Percentiles rank a stretch among this genome's conserved stretches.
Evolutionary conservation across 257 asterid genomes (phyloP).

Genomic region (Paulownia fortunei): DNA sequence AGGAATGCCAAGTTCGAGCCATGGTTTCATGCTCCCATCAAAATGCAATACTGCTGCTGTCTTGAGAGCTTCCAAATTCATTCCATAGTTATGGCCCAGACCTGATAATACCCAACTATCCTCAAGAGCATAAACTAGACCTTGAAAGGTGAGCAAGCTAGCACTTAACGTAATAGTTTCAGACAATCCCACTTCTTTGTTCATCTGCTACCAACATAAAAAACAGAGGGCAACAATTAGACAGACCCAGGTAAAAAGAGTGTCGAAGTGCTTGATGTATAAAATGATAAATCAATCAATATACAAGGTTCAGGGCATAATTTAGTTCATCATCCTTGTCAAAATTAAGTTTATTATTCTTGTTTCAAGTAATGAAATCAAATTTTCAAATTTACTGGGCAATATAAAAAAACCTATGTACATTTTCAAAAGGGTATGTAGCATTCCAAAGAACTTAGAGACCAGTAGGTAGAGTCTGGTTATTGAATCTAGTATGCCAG

Average conservation of each 20-base stretch:
- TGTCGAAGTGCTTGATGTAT: not conserved
- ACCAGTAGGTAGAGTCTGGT: not conserved
- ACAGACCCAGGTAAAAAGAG: slow-evolving; percentile 9
- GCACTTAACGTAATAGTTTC: slow-evolving; percentile 66
- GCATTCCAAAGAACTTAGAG: not conserved
- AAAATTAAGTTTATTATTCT: not conserved
- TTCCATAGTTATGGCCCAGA: slow-evolving; percentile 79
- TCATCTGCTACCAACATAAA: slow-evolving; percentile 53
- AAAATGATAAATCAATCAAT: slow-evolving; percentile 14
- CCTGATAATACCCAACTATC: slow-evolving; percentile 84
- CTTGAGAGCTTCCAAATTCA: slow-evolving; percentile 47
- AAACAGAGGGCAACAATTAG: slow-evolving; percentile 22
- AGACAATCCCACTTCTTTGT: slow-evolving; percentile 46
- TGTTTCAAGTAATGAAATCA: not conserved
- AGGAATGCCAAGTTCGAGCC: slow-evolving; percentile 96
- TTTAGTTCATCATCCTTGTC: not conserved
- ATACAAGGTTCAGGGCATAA: not conserved
- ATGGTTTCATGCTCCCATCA: slow-evolving; percentile 98
- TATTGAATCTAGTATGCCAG: not conserved
- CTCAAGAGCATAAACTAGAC: slow-evolving; percentile 69
- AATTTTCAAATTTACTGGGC: not conserved
- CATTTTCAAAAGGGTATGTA: too few species aligned
- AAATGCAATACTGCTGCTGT: slow-evolving; percentile 83
- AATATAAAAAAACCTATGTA: too few species aligned
- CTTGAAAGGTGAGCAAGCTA: slow-evolving; percentile 75